Base-by-base conservation (phyloP, 805 yeast genomes). In the Saturnispora silvae region DNA sequence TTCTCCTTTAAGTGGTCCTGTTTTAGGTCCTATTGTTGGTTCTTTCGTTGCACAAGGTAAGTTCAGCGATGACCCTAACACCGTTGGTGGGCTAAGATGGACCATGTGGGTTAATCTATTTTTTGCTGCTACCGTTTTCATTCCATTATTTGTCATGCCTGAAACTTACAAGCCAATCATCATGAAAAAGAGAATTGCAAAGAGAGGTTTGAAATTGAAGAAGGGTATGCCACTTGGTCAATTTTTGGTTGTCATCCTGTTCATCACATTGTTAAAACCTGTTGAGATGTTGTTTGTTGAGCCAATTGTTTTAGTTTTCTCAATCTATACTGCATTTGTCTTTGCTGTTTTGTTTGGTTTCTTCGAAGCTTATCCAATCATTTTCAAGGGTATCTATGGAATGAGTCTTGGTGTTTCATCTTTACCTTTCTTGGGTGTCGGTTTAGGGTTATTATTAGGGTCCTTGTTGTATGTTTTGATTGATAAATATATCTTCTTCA, bases 1-100 rank as follows among this genome's bases (percentile, higher is more conserved):
- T 39, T 81, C 86, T 10, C 86, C 92, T 17, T 77, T 83, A 46
- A 65, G 77, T 52, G 94, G 94, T 37, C 94, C 94, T 2, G 79
- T 77, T 28, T 56, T 78, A 30, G 84, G 86, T 34, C 87, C 87
- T 5, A 68, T 80, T 35, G 70, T 80, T 56, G 85, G 85, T 37
- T 80, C 82, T 0, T 79, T 75, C 52, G 80, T 79, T 20, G 77
- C 75, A 13, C 72, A 70, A 44, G 51, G 57, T 38, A 70, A 76
- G 49, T 38, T 28, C 10, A 49, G 54, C 2, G 2, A 17, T 1
- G 13, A 30, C 20, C 45, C 40, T 4, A 18, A 48, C 31, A 42
- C 20, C 8, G 38, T 54, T 23, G 59, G 58, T 30, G 80, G 78
- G 31, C 67, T 86, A 78, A 69, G 72, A 57, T 77, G 86, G 81